Evolutionary conservation across 371 early-diverging fungal genomes (phyloP).

Genomic region (Chytridium lagenaria): DNA sequence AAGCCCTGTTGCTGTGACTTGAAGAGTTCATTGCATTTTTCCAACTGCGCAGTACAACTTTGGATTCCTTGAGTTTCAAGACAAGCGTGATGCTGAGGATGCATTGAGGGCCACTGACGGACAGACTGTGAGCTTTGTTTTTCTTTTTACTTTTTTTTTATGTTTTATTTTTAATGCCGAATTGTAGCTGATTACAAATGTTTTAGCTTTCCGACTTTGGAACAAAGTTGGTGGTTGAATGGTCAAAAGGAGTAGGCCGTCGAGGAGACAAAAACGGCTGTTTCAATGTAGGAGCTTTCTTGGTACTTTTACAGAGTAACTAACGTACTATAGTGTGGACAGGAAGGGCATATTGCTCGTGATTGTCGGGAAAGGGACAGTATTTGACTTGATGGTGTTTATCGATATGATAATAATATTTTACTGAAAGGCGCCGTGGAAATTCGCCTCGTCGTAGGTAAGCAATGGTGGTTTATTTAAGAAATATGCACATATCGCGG

Average conservation of each 20-base stretch:
- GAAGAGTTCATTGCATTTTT: neutral
- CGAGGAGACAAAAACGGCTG: slow-evolving; percentile 33
- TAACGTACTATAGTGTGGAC: slow-evolving; percentile 32
- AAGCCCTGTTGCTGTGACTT: neutral
- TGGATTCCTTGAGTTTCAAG: slow-evolving; percentile 46
- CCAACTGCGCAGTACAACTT: slow-evolving; percentile 35
- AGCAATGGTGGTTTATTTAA: neutral
- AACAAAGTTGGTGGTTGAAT: slow-evolving; percentile 41
- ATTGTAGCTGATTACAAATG: neutral
- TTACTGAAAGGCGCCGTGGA: neutral
- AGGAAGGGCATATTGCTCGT: slow-evolving; percentile 43
- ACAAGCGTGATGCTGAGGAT: slow-evolving; percentile 45
- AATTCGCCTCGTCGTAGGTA: slow-evolving; percentile 19
- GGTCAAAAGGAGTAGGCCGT: slow-evolving; percentile 36
- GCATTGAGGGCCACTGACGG: slow-evolving; percentile 35
- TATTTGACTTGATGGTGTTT: neutral
- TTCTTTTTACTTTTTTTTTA: slow-evolving; percentile 1
- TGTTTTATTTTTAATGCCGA: neutral
- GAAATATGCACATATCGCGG: too few relatives aligned
- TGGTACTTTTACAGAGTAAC: neutral
- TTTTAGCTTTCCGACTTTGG: slow-evolving; percentile 14
- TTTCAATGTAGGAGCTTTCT: slow-evolving; percentile 30
- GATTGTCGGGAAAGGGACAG: slow-evolving; percentile 40
- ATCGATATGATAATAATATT: neutral
- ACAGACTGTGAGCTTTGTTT: slow-evolving; percentile 26